phyloP scores from a whole-genome alignment of 202 grass and related monocot species.

The Zizania palustris region DNA sequence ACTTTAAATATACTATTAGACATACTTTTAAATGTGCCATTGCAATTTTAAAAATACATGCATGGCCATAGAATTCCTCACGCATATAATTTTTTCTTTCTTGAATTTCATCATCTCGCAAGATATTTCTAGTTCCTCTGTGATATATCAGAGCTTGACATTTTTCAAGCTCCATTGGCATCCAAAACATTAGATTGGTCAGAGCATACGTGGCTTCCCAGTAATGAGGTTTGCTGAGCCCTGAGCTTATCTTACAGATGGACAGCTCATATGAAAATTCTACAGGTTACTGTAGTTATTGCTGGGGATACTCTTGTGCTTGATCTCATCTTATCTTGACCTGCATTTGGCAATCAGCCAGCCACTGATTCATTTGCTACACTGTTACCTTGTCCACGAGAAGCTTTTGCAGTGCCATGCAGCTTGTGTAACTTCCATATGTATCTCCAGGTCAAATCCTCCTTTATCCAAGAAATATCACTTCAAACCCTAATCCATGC shows the following conservation, averaged over 20 bases:
- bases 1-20: too few species aligned
- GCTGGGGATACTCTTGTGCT: neutral
- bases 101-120: neutral
- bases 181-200: neutral
- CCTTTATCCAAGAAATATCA: neutral
- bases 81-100: neutral
- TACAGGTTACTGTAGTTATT: neutral
- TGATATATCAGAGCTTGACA: neutral
- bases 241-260: neutral
- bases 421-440: neutral
- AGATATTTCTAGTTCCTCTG: neutral
- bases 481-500: neutral
- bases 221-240: neutral
- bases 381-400: neutral
- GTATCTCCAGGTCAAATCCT: neutral
- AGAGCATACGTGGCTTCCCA: neutral
- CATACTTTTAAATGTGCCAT: too few species aligned
- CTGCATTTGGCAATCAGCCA: neutral
- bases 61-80: neutral
- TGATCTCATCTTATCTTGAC: neutral
- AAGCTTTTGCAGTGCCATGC: slow-evolving; percentile 2
- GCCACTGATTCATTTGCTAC: neutral
- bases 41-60: too few species aligned
- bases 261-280: neutral
- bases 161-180: slow-evolving; percentile 5